These are phyloP conservation scores for Xylariaceae sp. DNA, from an alignment of 2,329 filamentous ascomycete species.

Conservation along the genomic window DNA sequence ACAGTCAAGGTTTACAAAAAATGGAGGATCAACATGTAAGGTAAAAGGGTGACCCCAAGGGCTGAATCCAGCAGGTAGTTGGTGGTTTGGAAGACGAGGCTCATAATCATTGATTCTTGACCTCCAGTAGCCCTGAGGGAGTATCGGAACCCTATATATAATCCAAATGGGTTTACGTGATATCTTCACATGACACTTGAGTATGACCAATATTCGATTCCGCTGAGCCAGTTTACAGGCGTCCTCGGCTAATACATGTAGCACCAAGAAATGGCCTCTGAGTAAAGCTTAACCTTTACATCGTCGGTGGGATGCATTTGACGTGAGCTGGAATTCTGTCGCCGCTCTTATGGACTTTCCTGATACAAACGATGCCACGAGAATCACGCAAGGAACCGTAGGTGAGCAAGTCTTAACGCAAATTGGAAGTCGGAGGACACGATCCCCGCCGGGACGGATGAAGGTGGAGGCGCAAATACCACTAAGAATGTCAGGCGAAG, in stretches of 20 bases:
- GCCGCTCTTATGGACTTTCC: constrained; percentile 27
- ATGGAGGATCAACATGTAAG: too few species aligned
- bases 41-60: too few species aligned
- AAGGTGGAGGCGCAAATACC: constrained; percentile 28
- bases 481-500: constrained; percentile 20
- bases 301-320: constrained; percentile 24
- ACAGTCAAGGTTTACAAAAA: too few species aligned
- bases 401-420: constrained; percentile 22
- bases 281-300: constrained; percentile 27
- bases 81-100: too few species aligned
- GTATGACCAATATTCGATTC: constrained; percentile 39
- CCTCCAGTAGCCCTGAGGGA: too few species aligned
- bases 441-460: constrained; percentile 26
- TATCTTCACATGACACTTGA: too few species aligned
- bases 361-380: constrained; percentile 28
- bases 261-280: constrained; percentile 17
- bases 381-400: constrained; percentile 29
- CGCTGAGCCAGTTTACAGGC: constrained; percentile 30
- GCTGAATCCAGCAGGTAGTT: too few species aligned
- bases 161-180: too few species aligned
- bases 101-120: too few species aligned
- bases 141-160: too few species aligned
- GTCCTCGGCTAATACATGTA: constrained; percentile 8
- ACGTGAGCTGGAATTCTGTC: constrained; percentile 27
- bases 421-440: constrained; percentile 19